phyloP scores from a whole-genome alignment of 495 filamentous ascomycete species.

The Aspergillus panamensis region DNA sequence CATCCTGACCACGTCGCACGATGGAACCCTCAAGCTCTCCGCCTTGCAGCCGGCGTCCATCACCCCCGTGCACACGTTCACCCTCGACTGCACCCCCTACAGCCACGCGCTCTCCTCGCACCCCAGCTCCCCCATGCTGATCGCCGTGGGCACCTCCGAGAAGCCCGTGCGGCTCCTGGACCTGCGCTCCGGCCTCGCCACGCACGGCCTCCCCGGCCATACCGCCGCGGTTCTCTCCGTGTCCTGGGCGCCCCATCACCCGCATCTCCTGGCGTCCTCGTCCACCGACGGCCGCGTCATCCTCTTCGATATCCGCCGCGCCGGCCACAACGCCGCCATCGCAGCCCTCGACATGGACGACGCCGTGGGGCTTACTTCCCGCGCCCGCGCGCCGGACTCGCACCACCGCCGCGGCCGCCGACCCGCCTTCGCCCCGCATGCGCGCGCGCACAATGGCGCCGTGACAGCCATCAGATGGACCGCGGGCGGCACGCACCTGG shows the following conservation, averaged over 20 bases:
- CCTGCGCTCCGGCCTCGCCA: slow-evolving; percentile 68
- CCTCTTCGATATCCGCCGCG: slow-evolving; percentile 79
- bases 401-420: slow-evolving; percentile 31
- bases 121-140: slow-evolving; percentile 64
- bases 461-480: slow-evolving; percentile 86
- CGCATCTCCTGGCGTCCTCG: slow-evolving; percentile 74
- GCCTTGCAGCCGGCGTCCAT: slow-evolving; percentile 52
- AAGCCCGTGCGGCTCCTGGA: slow-evolving; percentile 78
- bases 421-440: slow-evolving; percentile 46
- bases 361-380: slow-evolving; percentile 53
- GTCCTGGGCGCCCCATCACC: slow-evolving; percentile 73
- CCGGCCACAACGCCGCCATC: slow-evolving; percentile 57
- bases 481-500: slow-evolving; percentile 65
- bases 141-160: slow-evolving; percentile 81
- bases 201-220: slow-evolving; percentile 76
- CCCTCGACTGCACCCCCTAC: slow-evolving; percentile 67
- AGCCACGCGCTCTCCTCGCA: slow-evolving; percentile 72
- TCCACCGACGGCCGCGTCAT: slow-evolving; percentile 74
- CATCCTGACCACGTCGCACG: slow-evolving; percentile 80
- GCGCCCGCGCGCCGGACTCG: slow-evolving; percentile 21
- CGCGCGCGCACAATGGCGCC: slow-evolving; percentile 66
- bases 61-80: slow-evolving; percentile 60
- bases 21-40: slow-evolving; percentile 78
- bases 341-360: slow-evolving; percentile 79
- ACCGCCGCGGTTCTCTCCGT: slow-evolving; percentile 66